Evolutionary conservation across 2,329 filamentous ascomycete genomes (phyloP), one percentile per base, ranked within the genome.

Genomic region (Alternaria metachromatica): DNA sequence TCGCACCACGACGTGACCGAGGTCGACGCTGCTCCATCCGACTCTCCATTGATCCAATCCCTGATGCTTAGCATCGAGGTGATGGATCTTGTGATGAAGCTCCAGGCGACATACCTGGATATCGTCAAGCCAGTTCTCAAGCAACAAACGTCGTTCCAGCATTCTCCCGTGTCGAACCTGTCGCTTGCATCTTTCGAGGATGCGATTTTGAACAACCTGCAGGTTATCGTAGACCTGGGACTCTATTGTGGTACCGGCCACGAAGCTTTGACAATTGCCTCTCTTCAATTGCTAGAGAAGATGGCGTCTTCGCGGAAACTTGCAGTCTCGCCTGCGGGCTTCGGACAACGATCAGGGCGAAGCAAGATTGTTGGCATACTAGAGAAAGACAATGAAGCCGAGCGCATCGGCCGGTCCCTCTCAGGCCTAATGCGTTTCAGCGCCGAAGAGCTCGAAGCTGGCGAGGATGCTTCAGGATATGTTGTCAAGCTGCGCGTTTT

Each of bases 141-240:
- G 76, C 84, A 86, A 33, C 88, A 93, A 60, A 82, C 87, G 20
- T 86, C 85, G 26, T 83, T 86, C 51, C 86, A 88, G 55, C 84
- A 87, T 26, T 82, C 84, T 9, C 85, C 87, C 5, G 90, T 96
- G 21, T 87, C 90, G 1, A 93, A 92, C 71, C 87, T 91, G 6
- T 89, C 93, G 1, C 92, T 95, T 69, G 86, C 91, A n/a, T 94
- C 92, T 0, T 95, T 99, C 72, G 95, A 98, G 76, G 96, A 99
- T 74, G 94, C 93, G 8, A 85, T 99, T 20, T 85, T 97, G 43
- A 93, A 90, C 62, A 91, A 96, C 72, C 83, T 99, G 26, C 85
- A 87, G 45, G 83, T 97, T 7, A 87, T 98, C 44, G 90, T 94
- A 4, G 90, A 96, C 69, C 84, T 99, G 23, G 94, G 94, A 28